Base-by-base conservation (phyloP, 495 filamentous ascomycete species). In the Penicillium waksmanii region DNA sequence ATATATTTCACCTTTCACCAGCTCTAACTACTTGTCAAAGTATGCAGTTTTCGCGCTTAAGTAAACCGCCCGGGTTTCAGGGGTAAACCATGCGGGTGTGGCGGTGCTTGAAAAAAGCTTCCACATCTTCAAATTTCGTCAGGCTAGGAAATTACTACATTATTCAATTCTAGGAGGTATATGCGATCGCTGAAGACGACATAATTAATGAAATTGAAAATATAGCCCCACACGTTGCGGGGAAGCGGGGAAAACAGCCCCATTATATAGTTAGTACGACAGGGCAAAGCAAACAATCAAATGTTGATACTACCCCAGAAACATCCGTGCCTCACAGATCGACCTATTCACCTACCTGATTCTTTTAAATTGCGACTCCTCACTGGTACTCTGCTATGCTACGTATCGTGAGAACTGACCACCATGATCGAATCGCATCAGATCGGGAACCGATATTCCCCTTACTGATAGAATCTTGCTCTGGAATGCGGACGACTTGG, bases 281-380 rank as follows among this genome's bases (percentile, higher is more conserved):
- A 12, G 36, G 12, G 36, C 18, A 34, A 43, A 44, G 21, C 15
- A 40, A 15, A 38, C 12, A 38, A 38, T 36, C 36, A n/a, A 38
- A 55, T 11, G 3, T 44, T 44, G 49, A 55, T 55, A 36, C 52
- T 46, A 55, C 52, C 21, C 27, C 38, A 33, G 27, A 31, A 17
- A 25, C 17, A 55, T 55, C 52, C 38, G 36, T 44, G 52, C 52
- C 46, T 44, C 21, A 54, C 33, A 54, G 52, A 55, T 55, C 38
- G 21, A 23, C 46, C 46, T 12, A 12, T 10, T 9, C 3, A 3
- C 25, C 23, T 40, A 40, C 25, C 23, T n/a, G 7, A 15, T 55
- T 27, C 38, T 19, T n/a, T 15, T 11, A 27, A 8, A 46, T 12
- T 18, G n/a, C n/a, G 7, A 46, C 36, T 19, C 15, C 52, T 42